These are phyloP conservation scores for Candida patagonica DNA, from an alignment of 805 yeast genomes.

Conservation along the genomic window DNA sequence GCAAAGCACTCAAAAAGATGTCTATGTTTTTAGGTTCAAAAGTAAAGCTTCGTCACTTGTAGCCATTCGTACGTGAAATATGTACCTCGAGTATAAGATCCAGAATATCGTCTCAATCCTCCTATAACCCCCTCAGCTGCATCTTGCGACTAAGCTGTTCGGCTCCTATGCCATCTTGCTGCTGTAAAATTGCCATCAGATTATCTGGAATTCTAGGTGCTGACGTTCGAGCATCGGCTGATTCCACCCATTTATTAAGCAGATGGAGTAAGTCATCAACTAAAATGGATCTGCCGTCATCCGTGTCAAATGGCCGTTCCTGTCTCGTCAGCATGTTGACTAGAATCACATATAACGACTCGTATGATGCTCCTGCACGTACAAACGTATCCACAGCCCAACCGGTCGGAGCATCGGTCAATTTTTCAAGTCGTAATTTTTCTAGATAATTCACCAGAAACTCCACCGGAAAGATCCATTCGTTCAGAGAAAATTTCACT, in stretches of 20 bases:
- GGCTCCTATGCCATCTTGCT: no score
- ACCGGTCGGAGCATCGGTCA: conserved; percentile 28
- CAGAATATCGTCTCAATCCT: no score
- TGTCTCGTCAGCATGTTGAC: conserved; percentile 23
- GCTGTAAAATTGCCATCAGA: no score
- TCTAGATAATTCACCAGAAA: conserved; percentile 59
- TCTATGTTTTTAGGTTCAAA: no score
- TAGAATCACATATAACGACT: conserved; percentile 21
- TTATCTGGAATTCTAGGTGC: no score
- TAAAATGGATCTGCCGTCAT: conserved; percentile 14
- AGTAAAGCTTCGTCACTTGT: no score
- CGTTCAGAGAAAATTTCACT: conserved; percentile 53
- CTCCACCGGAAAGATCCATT: conserved; percentile 70
- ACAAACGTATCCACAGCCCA: conserved; percentile 32
- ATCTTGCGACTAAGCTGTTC: no score
- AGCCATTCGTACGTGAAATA: no score
- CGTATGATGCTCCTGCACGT: conserved; percentile 26
- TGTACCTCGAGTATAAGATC: no score
- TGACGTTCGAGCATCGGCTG: no score
- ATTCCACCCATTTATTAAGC: conserved; percentile 19
- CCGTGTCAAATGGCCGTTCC: conserved; percentile 26
- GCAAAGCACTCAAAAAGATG: no score
- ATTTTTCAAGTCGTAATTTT: conserved; percentile 40
- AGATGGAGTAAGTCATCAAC: conserved; percentile 23
- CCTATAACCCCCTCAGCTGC: no score